Conservation (phyloP, 192 early-diverging fungal genomes). For the Diversispora epigaea region DNA sequence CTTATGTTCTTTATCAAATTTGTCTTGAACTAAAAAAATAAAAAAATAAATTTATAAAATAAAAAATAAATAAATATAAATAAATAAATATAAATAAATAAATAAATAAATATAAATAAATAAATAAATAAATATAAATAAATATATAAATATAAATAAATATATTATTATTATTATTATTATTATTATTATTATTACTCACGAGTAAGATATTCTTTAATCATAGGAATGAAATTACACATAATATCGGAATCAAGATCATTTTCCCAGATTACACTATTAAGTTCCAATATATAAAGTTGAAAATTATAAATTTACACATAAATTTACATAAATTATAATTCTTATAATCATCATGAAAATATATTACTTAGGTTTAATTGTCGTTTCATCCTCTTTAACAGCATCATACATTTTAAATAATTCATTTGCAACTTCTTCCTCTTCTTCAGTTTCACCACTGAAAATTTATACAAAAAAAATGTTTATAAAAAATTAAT, state of each 20-base stretch:
- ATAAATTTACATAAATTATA: background rate
- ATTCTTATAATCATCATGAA: background rate
- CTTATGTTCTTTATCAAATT: slow-evolving; percentile 22
- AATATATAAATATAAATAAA: no score
- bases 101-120: background rate
- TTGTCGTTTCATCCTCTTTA: slow-evolving; percentile 45
- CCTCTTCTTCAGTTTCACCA: slow-evolving; percentile 35
- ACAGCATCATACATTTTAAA: slow-evolving; percentile 71
- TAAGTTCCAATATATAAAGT: background rate
- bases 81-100: background rate
- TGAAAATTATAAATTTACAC: background rate
- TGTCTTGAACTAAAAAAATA: slow-evolving; percentile 18
- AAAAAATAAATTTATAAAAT: background rate
- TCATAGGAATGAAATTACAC: slow-evolving; percentile 70
- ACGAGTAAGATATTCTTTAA: slow-evolving; percentile 63
- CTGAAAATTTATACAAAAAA: background rate
- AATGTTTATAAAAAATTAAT: background rate
- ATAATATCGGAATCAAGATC: slow-evolving; percentile 49
- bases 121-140: slow-evolving; percentile 27
- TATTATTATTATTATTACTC: slow-evolving; percentile 13
- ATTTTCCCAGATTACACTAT: slow-evolving; percentile 28
- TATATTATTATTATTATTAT: no score
- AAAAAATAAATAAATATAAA: slow-evolving; percentile 27
- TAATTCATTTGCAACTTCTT: slow-evolving; percentile 42
- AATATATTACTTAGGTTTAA: slow-evolving; percentile 40